A percentile compares a stretch with the other conserved stretches of the same genome.
Conservation (phyloP, 73 alveolate genomes). For the Paramecium sexaurelia region DNA sequence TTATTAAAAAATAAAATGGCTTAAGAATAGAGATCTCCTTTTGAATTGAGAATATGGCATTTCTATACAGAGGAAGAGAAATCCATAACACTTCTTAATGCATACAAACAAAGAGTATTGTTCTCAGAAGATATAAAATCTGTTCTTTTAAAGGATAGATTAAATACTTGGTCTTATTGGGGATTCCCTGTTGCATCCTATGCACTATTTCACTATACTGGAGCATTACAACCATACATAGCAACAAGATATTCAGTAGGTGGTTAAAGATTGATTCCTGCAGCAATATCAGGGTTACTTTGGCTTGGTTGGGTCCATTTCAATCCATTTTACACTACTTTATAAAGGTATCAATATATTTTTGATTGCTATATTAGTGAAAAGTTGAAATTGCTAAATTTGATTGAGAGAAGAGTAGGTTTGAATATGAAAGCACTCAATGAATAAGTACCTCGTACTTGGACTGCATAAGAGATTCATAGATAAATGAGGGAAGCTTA, state of each 20-base stretch:
- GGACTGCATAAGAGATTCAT: slow-evolving; percentile 65
- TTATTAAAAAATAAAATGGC: slow-evolving; percentile 34
- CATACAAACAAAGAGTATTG: slow-evolving; percentile 57
- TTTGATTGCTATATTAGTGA: slow-evolving; percentile 42
- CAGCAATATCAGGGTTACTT: slow-evolving; percentile 23
- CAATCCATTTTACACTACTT: slow-evolving; percentile 12
- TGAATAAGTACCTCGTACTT: slow-evolving; percentile 62
- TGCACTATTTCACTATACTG: slow-evolving; percentile 35
- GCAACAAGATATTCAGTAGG: slow-evolving; percentile 8
- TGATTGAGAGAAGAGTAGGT: slow-evolving; percentile 56
- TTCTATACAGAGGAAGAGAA: slow-evolving; percentile 67
- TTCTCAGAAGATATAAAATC: slow-evolving; percentile 46
- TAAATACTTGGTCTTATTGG: slow-evolving; percentile 51
- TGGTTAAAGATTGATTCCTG: slow-evolving; percentile 1
- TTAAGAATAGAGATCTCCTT: slow-evolving; percentile 38
- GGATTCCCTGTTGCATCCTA: slow-evolving; percentile 28
- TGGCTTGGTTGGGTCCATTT: slow-evolving; percentile 39
- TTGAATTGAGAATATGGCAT: slow-evolving; percentile 58
- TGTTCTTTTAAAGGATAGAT: slow-evolving; percentile 34
- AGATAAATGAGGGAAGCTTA: slow-evolving; percentile 61
- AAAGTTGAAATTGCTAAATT: slow-evolving; percentile 48
- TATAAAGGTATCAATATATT: neutral
- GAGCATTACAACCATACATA: neutral
- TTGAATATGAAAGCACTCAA: slow-evolving; percentile 59
- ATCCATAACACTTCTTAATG: slow-evolving; percentile 59